Percentiles rank a stretch among this genome's conserved stretches.
phyloP scores from a whole-genome alignment of 176 grass and related monocot species.

The Miscanthus lutarioriparius region DNA sequence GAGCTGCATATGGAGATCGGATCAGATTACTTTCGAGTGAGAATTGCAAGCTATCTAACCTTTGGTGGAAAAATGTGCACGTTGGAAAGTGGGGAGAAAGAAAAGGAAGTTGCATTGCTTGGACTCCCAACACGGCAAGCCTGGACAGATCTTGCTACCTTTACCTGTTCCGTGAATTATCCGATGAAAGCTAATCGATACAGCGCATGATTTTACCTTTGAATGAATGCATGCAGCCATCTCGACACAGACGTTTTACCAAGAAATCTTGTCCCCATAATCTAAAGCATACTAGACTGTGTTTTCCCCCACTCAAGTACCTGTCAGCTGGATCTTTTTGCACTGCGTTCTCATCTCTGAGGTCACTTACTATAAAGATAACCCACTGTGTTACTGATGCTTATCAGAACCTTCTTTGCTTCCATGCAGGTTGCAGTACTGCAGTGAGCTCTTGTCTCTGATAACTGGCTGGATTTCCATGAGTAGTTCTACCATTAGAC shows the following conservation, averaged over 20 bases:
- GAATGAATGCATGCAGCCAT: neutral
- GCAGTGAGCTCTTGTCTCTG: neutral
- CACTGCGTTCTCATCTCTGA: neutral
- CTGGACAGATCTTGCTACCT: neutral
- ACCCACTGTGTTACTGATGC: neutral
- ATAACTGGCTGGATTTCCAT: slow-evolving; percentile 26
- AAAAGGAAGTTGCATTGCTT: neutral
- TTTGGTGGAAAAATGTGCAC: slow-evolving; percentile 39
- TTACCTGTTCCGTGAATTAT: neutral
- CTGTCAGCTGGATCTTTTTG: slow-evolving; percentile 19
- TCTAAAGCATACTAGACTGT: slow-evolving; percentile 27
- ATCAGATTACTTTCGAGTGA: slow-evolving; percentile 1
- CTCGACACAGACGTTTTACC: slow-evolving; percentile 17
- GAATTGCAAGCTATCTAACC: neutral
- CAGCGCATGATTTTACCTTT: slow-evolving; percentile 19
- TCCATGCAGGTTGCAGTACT: slow-evolving; percentile 15
- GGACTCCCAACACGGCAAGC: slow-evolving; percentile 27
- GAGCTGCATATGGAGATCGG: slow-evolving; percentile 18
- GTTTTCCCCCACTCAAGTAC: slow-evolving; percentile 40
- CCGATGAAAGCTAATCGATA: neutral
- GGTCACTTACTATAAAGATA: slow-evolving; percentile 30
- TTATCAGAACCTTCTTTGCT: slow-evolving; percentile 25
- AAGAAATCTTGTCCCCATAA: neutral
- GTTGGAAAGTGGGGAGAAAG: slow-evolving; percentile 25
- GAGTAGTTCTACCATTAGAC: slow-evolving; percentile 9